Conservation (phyloP, 345 rosid species). For the Arabis alpina region DNA sequence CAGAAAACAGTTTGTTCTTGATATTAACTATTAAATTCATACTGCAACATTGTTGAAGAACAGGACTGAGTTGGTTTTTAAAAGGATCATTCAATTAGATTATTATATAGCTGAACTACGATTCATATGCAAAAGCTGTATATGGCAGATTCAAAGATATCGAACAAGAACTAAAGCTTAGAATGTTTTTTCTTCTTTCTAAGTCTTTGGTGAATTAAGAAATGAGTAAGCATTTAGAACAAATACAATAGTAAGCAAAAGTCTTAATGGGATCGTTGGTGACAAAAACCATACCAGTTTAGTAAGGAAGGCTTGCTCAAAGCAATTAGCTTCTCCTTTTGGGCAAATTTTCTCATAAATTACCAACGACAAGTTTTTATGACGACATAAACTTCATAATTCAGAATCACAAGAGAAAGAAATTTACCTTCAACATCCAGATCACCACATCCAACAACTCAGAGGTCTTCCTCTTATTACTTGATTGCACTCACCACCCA, state of each 20-base stretch:
- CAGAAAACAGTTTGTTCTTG: background rate
- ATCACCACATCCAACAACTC: slow-evolving; percentile 98
- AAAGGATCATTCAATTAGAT: slow-evolving; percentile 13
- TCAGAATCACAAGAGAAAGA: slow-evolving; percentile 32
- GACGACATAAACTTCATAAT: background rate
- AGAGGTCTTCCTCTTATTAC: too few species aligned
- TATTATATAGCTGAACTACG: slow-evolving; percentile 3
- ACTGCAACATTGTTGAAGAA: background rate
- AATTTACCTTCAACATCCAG: slow-evolving; percentile 89
- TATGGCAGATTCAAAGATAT: background rate
- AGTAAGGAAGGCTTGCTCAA: slow-evolving; percentile 81
- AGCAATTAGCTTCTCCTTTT: slow-evolving; percentile 19
- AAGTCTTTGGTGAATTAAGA: background rate
- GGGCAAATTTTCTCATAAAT: slow-evolving; percentile 3
- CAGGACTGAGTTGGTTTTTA: slow-evolving; percentile 4
- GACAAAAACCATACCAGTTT: slow-evolving; percentile 70
- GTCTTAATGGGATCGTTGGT: slow-evolving; percentile 27
- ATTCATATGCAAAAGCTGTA: background rate
- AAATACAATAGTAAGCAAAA: slow-evolving; percentile 5
- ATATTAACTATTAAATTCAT: background rate
- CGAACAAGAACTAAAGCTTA: background rate
- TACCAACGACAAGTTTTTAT: slow-evolving; percentile 4
- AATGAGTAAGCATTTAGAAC: background rate
- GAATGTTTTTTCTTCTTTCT: background rate
- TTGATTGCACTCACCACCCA: too few species aligned